Base-by-base conservation (phyloP, 2,329 filamentous ascomycete species). In the Bipolaris gigantea region DNA sequence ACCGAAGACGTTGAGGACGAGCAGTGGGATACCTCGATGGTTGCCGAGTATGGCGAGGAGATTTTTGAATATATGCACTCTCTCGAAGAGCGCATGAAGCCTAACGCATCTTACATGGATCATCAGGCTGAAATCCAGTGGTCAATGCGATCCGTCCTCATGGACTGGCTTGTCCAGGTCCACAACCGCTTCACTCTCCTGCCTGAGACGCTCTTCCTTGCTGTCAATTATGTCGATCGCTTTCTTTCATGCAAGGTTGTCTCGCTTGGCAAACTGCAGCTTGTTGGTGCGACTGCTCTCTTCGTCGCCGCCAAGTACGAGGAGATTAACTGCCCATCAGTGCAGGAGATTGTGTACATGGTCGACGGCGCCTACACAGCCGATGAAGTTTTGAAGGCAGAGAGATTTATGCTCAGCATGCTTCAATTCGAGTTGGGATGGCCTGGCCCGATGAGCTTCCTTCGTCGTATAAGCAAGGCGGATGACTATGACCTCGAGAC, bases 401-500 rank as follows among this genome's bases (percentile, higher is more conserved):
- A 99, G 77, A 88, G 92, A 11, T 97, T 96, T 79, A 99, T 99
- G 92, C 84, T 99, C 47, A 95, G 86, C 75, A 96, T 97, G 88
- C 85, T 99, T 49, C 85, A 91, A 66, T 99, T 96, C 71, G 92
- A 97, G 76, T 85, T 99, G 49, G 94, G 94, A 48, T 97, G 91
- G 89, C 94, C 94, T n/a, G 94, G 94, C 39, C 94, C 94, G 1
- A 97, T 99, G 93, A 97, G 92, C 79, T 99, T 99, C 77, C 82
- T 99, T 57, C 86, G 94, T 56, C 87, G 93, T 52, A 94, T 97
- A 76, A 97, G 93, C 86, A 97, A 97, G 79, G 94, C 94, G 13
- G 94, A 99, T 72, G 92, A 97, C 71, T 99, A 97, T 71, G 92
- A 99, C 70, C 80, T 96, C 42, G 93, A 99, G 77, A 97, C 93